A percentile compares a stretch with the other conserved stretches of the same genome.
Evolutionary conservation across 129 eudicot genomes (phyloP).

Genomic region (Artemisia annua): DNA sequence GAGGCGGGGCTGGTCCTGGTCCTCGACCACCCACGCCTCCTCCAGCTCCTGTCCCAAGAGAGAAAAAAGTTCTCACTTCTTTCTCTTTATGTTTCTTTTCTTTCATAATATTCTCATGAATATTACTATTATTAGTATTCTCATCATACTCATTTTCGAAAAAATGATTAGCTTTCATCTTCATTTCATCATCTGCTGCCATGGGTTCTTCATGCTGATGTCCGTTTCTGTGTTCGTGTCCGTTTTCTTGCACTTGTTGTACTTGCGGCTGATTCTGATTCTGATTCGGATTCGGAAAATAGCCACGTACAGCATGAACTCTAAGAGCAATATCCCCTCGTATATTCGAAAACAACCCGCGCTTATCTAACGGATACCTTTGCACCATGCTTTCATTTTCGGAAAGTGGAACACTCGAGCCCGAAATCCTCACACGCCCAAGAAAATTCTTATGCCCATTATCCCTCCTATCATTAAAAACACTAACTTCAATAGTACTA

Average conservation of each 20-base stretch:
- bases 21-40: neutral
- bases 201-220: no score
- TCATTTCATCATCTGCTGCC: conserved; percentile 34
- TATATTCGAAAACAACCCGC: conserved; percentile 77
- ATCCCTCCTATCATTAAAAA: conserved; percentile 55
- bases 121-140: neutral
- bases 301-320: conserved; percentile 36
- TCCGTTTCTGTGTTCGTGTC: no score
- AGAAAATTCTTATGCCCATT: conserved; percentile 50
- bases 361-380: conserved; percentile 79
- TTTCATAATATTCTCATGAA: conserved; percentile 26
- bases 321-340: conserved; percentile 75
- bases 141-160: conserved; percentile 39
- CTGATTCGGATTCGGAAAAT: neutral
- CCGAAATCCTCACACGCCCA: conserved; percentile 78
- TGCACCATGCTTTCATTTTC: conserved; percentile 53
- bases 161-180: conserved; percentile 27
- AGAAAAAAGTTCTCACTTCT: conserved; percentile 67
- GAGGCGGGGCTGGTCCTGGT: neutral
- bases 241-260: neutral
- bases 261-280: neutral
- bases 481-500: conserved; percentile 45
- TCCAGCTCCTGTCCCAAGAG: conserved; percentile 47
- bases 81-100: conserved; percentile 58
- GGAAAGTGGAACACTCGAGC: conserved; percentile 49